Conservation (phyloP, 129 eudicot genomes). For the Apium graveolens region DNA sequence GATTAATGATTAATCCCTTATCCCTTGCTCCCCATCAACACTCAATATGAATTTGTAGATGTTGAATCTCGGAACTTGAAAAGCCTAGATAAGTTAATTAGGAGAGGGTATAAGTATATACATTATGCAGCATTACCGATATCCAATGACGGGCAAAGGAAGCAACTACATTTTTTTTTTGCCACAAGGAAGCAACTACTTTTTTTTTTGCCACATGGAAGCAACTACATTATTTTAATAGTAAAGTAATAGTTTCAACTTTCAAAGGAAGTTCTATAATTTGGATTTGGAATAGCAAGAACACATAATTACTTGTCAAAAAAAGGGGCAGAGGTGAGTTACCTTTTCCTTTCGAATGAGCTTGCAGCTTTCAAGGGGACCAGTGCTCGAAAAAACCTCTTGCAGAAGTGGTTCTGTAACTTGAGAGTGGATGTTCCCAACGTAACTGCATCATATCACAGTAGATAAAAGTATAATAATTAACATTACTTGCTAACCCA, state of each 20-base stretch:
- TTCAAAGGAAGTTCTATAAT: neutral
- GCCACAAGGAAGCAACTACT: too few relatives aligned
- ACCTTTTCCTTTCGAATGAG: slow-evolving; percentile 97
- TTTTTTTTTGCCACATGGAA: too few relatives aligned
- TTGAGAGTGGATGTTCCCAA: slow-evolving; percentile 96
- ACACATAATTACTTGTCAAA: neutral
- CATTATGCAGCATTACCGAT: neutral
- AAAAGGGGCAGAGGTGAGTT: neutral
- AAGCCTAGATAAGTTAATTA: neutral
- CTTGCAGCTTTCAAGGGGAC: slow-evolving; percentile 95
- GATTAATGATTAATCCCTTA: neutral
- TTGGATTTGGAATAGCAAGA: neutral
- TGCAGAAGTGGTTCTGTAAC: slow-evolving; percentile 92
- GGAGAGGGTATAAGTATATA: neutral
- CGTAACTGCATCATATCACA: slow-evolving; percentile 54
- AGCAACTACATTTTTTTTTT: too few relatives aligned
- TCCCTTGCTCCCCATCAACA: neutral
- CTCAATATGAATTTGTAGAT: neutral
- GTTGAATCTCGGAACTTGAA: neutral
- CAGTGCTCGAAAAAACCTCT: slow-evolving; percentile 80
- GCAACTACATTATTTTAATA: neutral
- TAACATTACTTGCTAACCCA: neutral
- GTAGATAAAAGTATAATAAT: neutral
- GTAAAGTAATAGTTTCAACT: neutral
- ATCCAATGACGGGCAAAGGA: neutral